Conservation (phyloP, 2,329 filamentous ascomycete species). For the Alternaria dauci region DNA sequence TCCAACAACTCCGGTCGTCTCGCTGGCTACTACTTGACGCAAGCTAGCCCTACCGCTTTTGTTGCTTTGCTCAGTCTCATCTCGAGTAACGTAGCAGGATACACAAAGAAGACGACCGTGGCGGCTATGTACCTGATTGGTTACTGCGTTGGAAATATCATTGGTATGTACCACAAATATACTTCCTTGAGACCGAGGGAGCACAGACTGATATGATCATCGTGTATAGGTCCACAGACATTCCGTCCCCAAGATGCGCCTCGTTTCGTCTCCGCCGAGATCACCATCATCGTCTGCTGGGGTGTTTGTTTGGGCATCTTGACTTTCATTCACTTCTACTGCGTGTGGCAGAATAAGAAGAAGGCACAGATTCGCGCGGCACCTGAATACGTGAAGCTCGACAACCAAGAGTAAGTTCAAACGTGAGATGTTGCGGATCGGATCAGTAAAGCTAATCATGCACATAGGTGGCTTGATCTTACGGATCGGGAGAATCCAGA, state of each 20-base stretch:
- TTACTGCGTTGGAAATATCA: constrained; percentile 54
- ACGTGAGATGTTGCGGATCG: background rate
- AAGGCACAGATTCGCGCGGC: constrained; percentile 63
- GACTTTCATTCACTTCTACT: constrained; percentile 70
- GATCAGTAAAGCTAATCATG: background rate
- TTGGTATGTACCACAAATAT: constrained; percentile 28
- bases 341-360: constrained; percentile 64
- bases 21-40: constrained; percentile 71
- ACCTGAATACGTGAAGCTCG: constrained; percentile 67
- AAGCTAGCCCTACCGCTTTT: constrained; percentile 67
- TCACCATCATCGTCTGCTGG: constrained; percentile 69
- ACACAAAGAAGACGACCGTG: constrained; percentile 68
- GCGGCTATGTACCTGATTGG: constrained; percentile 60
- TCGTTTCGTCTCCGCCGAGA: constrained; percentile 69
- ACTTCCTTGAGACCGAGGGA: too few species aligned
- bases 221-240: constrained; percentile 53
- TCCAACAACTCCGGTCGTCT: constrained; percentile 66
- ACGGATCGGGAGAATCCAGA: constrained; percentile 72
- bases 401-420: constrained; percentile 68
- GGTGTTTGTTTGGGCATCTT: constrained; percentile 63
- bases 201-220: constrained; percentile 39
- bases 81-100: constrained; percentile 67
- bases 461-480: constrained; percentile 63
- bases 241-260: constrained; percentile 47
- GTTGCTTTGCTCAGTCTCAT: constrained; percentile 71